Evolutionary conservation across 2,329 filamentous ascomycete species (phyloP).

Genomic region (Exophiala mesophila): DNA sequence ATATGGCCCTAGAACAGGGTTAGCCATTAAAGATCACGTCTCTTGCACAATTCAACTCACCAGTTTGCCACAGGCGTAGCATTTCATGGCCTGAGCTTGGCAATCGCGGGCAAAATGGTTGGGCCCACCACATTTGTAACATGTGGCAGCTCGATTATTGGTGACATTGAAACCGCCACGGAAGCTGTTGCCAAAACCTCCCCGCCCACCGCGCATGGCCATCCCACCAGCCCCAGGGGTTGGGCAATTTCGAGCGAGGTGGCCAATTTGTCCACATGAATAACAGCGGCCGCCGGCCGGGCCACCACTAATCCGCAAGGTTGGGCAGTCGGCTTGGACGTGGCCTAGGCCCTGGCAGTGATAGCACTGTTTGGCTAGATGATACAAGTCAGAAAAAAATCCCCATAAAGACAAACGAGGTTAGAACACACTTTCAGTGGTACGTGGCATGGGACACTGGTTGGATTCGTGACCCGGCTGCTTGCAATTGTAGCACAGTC

Average conservation of each 20-base stretch:
- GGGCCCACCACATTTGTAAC: constrained; percentile 71
- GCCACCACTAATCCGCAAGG: constrained; percentile 77
- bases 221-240: constrained; percentile 64
- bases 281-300: constrained; percentile 87
- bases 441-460: constrained; percentile 91
- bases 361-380: constrained; percentile 92
- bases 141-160: constrained; percentile 53
- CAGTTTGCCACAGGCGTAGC: constrained; percentile 93
- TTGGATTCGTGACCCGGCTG: constrained; percentile 86
- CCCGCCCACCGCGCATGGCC: constrained; percentile 64
- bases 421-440: constrained; percentile 69
- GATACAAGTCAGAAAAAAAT: constrained; percentile 1
- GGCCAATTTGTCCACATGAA: constrained; percentile 87
- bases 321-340: constrained; percentile 98
- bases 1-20: constrained; percentile 70
- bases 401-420: neutral
- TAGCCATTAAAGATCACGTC: no score
- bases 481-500: constrained; percentile 99
- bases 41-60: constrained; percentile 35
- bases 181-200: constrained; percentile 55
- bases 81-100: constrained; percentile 98
- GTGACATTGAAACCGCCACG: constrained; percentile 66
- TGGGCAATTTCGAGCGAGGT: constrained; percentile 86
- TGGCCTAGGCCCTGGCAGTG: constrained; percentile 98
- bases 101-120: constrained; percentile 99